Percentiles rank a stretch among this genome's conserved stretches.
These are phyloP conservation scores for Myrmaecium sp. DNA, from an alignment of 2,329 filamentous ascomycete genomes.

Conservation along the genomic window DNA sequence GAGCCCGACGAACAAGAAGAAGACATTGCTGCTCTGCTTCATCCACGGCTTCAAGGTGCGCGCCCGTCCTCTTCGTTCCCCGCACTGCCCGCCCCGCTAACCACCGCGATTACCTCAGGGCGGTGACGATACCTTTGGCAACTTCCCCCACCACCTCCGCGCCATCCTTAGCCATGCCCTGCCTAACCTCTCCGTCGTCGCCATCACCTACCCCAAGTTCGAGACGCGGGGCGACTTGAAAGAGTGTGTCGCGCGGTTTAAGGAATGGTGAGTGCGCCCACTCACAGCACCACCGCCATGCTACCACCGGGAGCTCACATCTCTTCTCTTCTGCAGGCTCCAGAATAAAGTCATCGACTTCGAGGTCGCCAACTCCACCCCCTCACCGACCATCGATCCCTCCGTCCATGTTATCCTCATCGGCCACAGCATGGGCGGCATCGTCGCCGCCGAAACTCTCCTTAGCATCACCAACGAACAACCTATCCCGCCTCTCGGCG, in stretches of 20 bases:
- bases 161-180: slow-evolving; percentile 46
- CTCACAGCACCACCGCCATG: slow-evolving; percentile 1
- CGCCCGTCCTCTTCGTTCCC: neutral
- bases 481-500: slow-evolving; percentile 18
- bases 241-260: slow-evolving; percentile 55
- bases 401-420: slow-evolving; percentile 67
- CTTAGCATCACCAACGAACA: slow-evolving; percentile 51
- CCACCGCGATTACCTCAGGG: slow-evolving; percentile 36
- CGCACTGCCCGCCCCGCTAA: slow-evolving; percentile 1
- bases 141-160: slow-evolving; percentile 57
- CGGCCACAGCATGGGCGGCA: slow-evolving; percentile 78
- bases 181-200: slow-evolving; percentile 49
- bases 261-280: slow-evolving; percentile 45
- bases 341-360: slow-evolving; percentile 87
- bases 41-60: slow-evolving; percentile 73
- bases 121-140: slow-evolving; percentile 60
- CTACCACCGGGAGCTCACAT: slow-evolving; percentile 1
- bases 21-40: slow-evolving; percentile 66
- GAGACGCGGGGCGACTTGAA: slow-evolving; percentile 65
- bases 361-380: slow-evolving; percentile 65
- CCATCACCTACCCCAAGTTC: slow-evolving; percentile 61
- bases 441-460: slow-evolving; percentile 79
- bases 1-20: slow-evolving; percentile 41
- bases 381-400: slow-evolving; percentile 72
- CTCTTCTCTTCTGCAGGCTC: slow-evolving; percentile 38